Base-by-base conservation (phyloP, 805 yeast genomes). In the Ogataea pignaliae region DNA sequence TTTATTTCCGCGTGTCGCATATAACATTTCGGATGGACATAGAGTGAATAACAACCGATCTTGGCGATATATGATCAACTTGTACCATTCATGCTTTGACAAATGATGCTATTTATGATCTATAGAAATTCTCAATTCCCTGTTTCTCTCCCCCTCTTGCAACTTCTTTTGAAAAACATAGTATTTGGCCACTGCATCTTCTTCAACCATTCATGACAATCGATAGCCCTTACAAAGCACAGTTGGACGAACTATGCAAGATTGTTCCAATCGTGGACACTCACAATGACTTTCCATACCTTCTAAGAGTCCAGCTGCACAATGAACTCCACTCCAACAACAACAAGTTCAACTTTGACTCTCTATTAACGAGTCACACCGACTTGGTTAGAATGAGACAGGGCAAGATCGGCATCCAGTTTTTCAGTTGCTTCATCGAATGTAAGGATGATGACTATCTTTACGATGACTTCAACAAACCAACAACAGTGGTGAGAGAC, bases 271-370 rank as follows among this genome's bases (percentile, higher is more conserved):
- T 75, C 13, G 70, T 72, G 10, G 80, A 75, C 52, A 71, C 78
- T 1, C 80, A 75, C 48, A 75, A 75, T 46, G 80, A 75, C 52
- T 69, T 75, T 50, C 78, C 79, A 5, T 74, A 70, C 46, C 55
- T 69, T 10, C 44, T 74, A 37, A 57, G 79, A 43, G 59, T 58
- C 31, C 76, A 73, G 45, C 57, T 72, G 11, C 72, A 70, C 48
- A 69, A 72, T 47, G 70, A 72, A 56, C 49, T 70, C 39, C 67
- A 66, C 41, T 53, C 52, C 9, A 36, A 56, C 15, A 59, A 59
- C 10, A 46, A 55, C 30, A 56, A 52, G 33, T 69, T 73, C 43
- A 63, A 67, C 40, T 70, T 72, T 49, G 66, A 68, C 46, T 51
- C 60, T 10, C 46, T 57, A 17, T 48, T 72, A 13, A 60, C 64